A percentile compares a stretch with the other conserved stretches of the same genome.
phyloP scores from a whole-genome alignment of 148 eudicot genomes.

The Camellia japonica region DNA sequence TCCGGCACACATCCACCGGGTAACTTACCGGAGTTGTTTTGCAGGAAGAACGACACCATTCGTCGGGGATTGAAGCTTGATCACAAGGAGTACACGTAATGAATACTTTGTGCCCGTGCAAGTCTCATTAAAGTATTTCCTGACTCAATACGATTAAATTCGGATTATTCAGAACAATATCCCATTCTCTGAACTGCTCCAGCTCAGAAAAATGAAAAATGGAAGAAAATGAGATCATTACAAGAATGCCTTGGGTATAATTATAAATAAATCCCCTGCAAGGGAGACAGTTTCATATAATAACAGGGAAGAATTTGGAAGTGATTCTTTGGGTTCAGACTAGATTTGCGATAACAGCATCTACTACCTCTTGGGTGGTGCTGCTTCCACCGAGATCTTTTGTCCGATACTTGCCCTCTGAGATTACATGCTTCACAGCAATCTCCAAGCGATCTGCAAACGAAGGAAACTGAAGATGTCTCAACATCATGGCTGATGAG shows the following conservation, averaged over 20 bases:
- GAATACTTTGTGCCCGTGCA: too few relatives aligned
- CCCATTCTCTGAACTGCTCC: neutral
- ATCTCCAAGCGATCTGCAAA: constrained; percentile 74
- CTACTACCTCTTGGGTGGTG: constrained; percentile 72
- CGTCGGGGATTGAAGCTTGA: too few relatives aligned
- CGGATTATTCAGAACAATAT: neutral
- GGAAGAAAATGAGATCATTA: neutral
- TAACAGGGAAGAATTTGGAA: neutral
- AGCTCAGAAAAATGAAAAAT: neutral
- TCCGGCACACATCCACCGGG: too few relatives aligned
- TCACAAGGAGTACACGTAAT: too few relatives aligned
- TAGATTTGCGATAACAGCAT: constrained; percentile 69
- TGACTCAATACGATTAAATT: neutral
- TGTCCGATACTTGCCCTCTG: constrained; percentile 51
- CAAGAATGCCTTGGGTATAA: neutral
- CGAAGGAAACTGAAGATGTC: constrained; percentile 78
- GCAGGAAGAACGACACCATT: too few relatives aligned
- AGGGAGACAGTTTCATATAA: neutral
- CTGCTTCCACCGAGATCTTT: constrained; percentile 74
- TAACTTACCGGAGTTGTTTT: too few relatives aligned
- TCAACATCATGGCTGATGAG: constrained; percentile 83
- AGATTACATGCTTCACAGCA: constrained; percentile 55
- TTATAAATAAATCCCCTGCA: neutral
- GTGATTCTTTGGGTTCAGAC: constrained; percentile 26
- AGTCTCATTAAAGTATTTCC: neutral